phyloP scores from a whole-genome alignment of 768 basidiomycete species.

The Suillus placidus region DNA sequence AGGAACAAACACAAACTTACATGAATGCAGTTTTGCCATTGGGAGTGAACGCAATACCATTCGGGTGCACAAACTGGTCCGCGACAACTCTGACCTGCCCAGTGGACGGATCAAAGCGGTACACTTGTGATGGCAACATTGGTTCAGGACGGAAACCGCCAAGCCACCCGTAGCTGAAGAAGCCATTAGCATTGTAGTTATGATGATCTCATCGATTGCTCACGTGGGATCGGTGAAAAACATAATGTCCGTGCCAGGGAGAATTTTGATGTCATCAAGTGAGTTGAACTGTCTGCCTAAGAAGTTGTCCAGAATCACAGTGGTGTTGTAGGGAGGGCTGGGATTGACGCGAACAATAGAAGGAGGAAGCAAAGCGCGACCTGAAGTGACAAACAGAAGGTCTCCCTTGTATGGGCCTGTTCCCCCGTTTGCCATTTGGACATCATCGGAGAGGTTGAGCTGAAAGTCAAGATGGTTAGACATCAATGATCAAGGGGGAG shows the following conservation, averaged over 20 bases:
- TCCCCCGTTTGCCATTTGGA: conserved; percentile 77
- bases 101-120: conserved; percentile 44
- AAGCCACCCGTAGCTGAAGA: conserved; percentile 41
- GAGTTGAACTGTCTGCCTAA: conserved; percentile 83
- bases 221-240: conserved; percentile 78
- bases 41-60: conserved; percentile 41
- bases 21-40: conserved; percentile 36
- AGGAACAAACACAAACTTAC: conserved; percentile 12
- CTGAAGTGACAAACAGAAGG: conserved; percentile 65
- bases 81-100: conserved; percentile 47
- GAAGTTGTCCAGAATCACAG: conserved; percentile 75
- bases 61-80: conserved; percentile 41
- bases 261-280: conserved; percentile 75
- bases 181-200: background rate
- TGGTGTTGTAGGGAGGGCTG: conserved; percentile 61
- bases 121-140: conserved; percentile 47
- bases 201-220: conserved; percentile 23
- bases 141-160: conserved; percentile 44
- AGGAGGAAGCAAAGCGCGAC: conserved; percentile 63
- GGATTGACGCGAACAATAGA: conserved; percentile 69
- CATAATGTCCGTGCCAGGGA: conserved; percentile 62
- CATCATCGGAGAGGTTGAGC: conserved; percentile 58
- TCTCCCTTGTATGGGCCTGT: conserved; percentile 64
- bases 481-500: background rate
- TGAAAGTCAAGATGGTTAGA: conserved; percentile 30